phyloP scores from a whole-genome alignment of 176 grass and related monocot genomes.

The Oryza glaberrima region DNA sequence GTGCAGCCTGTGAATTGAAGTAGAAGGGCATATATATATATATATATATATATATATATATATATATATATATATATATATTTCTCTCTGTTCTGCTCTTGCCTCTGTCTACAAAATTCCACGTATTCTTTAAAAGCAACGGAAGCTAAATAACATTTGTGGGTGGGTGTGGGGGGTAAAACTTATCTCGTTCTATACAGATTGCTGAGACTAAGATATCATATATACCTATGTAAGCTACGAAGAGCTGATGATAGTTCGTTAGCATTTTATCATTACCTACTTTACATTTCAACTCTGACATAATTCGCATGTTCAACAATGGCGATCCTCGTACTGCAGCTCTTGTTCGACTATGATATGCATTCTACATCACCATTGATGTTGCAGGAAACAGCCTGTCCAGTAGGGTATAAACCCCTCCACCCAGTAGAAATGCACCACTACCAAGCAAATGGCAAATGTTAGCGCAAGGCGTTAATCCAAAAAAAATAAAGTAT shows the following conservation, averaged over 20 bases:
- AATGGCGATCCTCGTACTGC: not conserved
- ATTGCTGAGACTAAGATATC: not conserved
- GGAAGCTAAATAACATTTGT: not conserved
- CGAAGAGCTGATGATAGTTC: not conserved
- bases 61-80: too few species aligned
- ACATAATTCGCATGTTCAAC: not conserved
- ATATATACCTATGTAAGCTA: not conserved
- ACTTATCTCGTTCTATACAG: not conserved
- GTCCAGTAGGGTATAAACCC: constrained; percentile 85
- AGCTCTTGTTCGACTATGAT: constrained; percentile 15
- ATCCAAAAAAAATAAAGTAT: not conserved
- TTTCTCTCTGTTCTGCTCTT: not conserved
- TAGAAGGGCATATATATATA: not conserved
- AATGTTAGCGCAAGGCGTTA: constrained; percentile 8
- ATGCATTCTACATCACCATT: constrained; percentile 89
- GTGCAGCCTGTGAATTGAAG: not conserved
- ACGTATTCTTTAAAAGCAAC: not conserved
- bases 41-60: too few species aligned
- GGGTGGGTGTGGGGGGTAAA: too few species aligned
- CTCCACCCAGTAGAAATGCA: constrained; percentile 80
- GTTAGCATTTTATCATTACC: constrained; percentile 13
- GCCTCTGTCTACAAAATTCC: not conserved
- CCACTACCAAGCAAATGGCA: constrained; percentile 54
- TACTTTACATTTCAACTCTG: constrained; percentile 20
- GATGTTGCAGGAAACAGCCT: constrained; percentile 71